These are phyloP conservation scores for Fusarium sp. DNA, from an alignment of 2,329 filamentous ascomycete genomes.

Conservation along the genomic window DNA sequence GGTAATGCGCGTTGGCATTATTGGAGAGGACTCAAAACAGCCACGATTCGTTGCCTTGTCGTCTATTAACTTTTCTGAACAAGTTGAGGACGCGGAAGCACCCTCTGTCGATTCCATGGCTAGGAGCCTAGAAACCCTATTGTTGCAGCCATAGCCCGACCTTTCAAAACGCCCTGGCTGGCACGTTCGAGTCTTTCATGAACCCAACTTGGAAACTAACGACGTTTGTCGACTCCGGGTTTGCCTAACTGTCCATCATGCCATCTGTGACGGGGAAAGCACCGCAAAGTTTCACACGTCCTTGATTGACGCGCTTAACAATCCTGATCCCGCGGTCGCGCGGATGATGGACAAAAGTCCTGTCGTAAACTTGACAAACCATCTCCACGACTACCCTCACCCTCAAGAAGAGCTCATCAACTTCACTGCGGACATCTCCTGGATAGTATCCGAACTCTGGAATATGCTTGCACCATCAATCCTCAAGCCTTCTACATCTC, in stretches of 20 bases:
- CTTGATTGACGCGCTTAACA: neutral
- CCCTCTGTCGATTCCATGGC: neutral
- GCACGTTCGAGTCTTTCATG: neutral
- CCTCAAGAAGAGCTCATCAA: neutral
- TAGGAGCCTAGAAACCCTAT: neutral
- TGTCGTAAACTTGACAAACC: neutral
- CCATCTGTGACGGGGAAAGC: neutral
- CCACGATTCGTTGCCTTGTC: neutral
- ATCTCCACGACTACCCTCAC: neutral
- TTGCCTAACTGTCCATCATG: neutral
- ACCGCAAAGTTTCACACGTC: neutral
- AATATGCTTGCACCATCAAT: neutral
- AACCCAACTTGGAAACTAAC: neutral
- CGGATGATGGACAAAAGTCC: neutral
- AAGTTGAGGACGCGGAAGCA: neutral
- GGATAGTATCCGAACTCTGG: neutral
- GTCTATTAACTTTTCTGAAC: neutral
- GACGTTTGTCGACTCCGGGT: rapidly evolving
- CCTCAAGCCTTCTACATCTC: neutral
- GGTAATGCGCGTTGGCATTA: neutral
- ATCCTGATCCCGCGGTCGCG: neutral
- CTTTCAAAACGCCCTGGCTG: neutral
- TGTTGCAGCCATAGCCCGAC: neutral
- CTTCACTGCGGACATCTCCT: neutral
- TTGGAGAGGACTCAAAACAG: neutral